Percentiles rank a stretch among this genome's conserved stretches.
Conservation (phyloP, 345 rosid species). For the Physaria fendleri region DNA sequence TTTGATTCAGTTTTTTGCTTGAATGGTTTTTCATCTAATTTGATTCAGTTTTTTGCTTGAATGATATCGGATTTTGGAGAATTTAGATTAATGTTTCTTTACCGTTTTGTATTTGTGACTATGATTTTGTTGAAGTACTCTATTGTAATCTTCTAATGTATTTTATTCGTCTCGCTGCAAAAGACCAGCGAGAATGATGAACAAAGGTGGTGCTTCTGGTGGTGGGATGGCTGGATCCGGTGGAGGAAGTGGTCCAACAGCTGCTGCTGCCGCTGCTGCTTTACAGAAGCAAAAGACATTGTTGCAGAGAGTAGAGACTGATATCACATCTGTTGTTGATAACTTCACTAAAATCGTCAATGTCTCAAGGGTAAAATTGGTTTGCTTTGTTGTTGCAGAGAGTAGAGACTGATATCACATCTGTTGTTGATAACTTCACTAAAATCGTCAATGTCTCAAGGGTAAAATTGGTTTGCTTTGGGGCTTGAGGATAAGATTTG, state of each 20-base stretch:
- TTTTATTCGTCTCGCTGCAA: not conserved
- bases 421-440: constrained; percentile 73
- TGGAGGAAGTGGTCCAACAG: constrained; percentile 64
- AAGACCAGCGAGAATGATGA: constrained; percentile 33
- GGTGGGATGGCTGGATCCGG: constrained; percentile 37
- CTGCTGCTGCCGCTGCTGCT: constrained; percentile 72
- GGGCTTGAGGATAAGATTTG: too few species aligned
- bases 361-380: constrained; percentile 76
- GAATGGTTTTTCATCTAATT: too few species aligned
- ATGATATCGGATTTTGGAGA: too few species aligned
- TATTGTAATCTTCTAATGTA: not conserved
- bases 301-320: constrained; percentile 77
- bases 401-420: constrained; percentile 73
- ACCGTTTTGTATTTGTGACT: too few species aligned
- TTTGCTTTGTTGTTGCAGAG: constrained; percentile 81
- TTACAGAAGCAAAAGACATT: constrained; percentile 83
- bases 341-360: constrained; percentile 81
- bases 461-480: too few species aligned
- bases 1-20: too few species aligned
- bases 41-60: too few species aligned
- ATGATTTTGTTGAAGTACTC: too few species aligned
- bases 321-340: constrained; percentile 71
- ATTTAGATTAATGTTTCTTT: too few species aligned
- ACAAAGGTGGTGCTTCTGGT: constrained; percentile 53
- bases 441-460: constrained; percentile 76